A percentile compares a stretch with the other conserved stretches of the same genome.
These are phyloP conservation scores for Coemansia umbellata DNA, from an alignment of 192 early-diverging fungal genomes.

Conservation along the genomic window DNA sequence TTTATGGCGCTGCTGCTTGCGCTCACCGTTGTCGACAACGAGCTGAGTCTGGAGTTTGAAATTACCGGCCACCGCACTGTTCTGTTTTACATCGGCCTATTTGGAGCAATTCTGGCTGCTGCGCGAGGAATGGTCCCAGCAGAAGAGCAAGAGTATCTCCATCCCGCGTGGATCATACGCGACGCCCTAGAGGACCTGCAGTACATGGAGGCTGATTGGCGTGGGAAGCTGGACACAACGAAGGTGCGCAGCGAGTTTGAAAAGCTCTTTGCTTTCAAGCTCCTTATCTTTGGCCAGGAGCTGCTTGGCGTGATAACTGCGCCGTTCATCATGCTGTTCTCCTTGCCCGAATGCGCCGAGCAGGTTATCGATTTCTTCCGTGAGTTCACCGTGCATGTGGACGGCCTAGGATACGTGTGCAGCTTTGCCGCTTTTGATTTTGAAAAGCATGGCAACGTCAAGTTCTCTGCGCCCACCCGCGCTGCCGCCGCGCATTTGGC, in stretches of 20 bases:
- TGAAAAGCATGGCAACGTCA: conserved; percentile 80
- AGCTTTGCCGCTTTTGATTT: conserved; percentile 97
- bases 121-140: conserved; percentile 74
- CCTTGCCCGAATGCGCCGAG: conserved; percentile 70
- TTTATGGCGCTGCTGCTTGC: conserved; percentile 82
- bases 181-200: conserved; percentile 84
- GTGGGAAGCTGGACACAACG: conserved; percentile 74
- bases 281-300: conserved; percentile 78
- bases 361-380: conserved; percentile 91
- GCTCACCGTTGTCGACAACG: conserved; percentile 80
- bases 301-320: conserved; percentile 74
- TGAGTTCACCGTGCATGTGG: conserved; percentile 90
- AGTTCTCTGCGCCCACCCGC: conserved; percentile 72
- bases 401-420: conserved; percentile 91
- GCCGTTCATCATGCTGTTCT: conserved; percentile 77
- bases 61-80: conserved; percentile 83
- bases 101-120: conserved; percentile 77
- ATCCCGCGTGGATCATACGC: conserved; percentile 72
- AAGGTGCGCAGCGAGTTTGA: conserved; percentile 78
- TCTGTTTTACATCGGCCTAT: conserved; percentile 92
- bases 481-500: conserved; percentile 58
- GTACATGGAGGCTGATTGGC: conserved; percentile 87
- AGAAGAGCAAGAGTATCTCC: conserved; percentile 76
- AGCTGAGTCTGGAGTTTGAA: conserved; percentile 85
- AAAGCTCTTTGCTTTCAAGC: conserved; percentile 73